Percentiles rank a stretch among this genome's conserved stretches.
Conservation (phyloP, 2,329 filamentous ascomycete species). For the Daldinia eschscholtzii region DNA sequence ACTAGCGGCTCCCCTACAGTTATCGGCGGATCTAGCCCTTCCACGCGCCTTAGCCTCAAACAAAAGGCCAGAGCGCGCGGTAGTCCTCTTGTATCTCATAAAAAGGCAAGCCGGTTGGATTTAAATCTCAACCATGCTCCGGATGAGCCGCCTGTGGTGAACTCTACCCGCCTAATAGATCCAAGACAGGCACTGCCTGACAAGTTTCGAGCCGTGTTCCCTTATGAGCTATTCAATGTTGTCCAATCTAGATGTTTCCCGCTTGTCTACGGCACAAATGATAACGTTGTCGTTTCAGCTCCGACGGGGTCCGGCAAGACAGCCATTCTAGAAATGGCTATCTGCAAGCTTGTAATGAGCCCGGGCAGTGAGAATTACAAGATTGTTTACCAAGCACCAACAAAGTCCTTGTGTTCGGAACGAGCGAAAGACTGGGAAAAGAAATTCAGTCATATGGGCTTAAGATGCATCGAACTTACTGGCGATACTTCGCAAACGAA, state of each 20-base stretch:
- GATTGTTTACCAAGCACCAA: slow-evolving; percentile 86
- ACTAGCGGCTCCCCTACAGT: slow-evolving; percentile 47
- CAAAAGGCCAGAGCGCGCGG: slow-evolving; percentile 34
- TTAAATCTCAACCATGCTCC: slow-evolving; percentile 48
- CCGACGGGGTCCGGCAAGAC: slow-evolving; percentile 91
- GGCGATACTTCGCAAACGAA: slow-evolving; percentile 80
- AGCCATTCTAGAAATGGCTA: slow-evolving; percentile 82
- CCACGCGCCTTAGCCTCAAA: slow-evolving; percentile 44
- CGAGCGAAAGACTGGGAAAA: slow-evolving; percentile 80
- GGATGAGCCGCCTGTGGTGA: slow-evolving; percentile 53
- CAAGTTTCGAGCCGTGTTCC: slow-evolving; percentile 76
- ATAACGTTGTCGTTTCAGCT: slow-evolving; percentile 84
- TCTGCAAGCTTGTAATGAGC: slow-evolving; percentile 75
- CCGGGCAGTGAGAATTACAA: slow-evolving; percentile 75
- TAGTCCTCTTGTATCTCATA: slow-evolving; percentile 34
- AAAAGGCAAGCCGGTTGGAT: slow-evolving; percentile 43
- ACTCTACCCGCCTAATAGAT: slow-evolving; percentile 57
- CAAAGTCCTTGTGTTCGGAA: slow-evolving; percentile 85
- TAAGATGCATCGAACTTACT: slow-evolving; percentile 82
- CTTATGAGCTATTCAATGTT: slow-evolving; percentile 82
- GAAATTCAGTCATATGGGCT: slow-evolving; percentile 76
- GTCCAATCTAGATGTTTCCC: slow-evolving; percentile 85
- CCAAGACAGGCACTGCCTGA: slow-evolving; percentile 72
- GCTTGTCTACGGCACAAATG: slow-evolving; percentile 72
- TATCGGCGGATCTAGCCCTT: slow-evolving; percentile 49